Evolutionary conservation across 2,329 filamentous ascomycete species (phyloP).

Genomic region (Talaromyces sp.): DNA sequence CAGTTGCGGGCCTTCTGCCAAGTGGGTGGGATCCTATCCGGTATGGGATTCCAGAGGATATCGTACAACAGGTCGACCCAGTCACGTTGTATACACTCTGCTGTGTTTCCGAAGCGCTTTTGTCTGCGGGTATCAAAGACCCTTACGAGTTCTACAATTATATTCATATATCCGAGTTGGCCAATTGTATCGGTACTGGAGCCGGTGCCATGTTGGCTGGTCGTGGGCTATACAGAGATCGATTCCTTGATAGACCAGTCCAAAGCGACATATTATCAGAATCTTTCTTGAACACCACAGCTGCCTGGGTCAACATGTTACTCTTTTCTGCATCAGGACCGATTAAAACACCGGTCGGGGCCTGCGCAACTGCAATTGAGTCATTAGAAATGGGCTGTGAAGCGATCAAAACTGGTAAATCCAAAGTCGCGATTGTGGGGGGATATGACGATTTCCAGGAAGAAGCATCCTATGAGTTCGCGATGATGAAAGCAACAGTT

Average conservation of each 20-base stretch:
- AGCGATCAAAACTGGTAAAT: constrained; percentile 97
- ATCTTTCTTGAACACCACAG: constrained; percentile 98
- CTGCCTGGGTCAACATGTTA: constrained; percentile 99
- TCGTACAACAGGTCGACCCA: constrained; percentile 94
- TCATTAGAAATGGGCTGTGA: constrained; percentile 97
- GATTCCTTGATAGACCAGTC: constrained; percentile 90
- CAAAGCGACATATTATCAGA: constrained; percentile 99
- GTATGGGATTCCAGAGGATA: constrained; percentile 95
- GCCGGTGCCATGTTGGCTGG: constrained; percentile 91
- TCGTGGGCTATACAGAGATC: constrained; percentile 96
- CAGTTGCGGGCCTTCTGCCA: constrained; percentile 90
- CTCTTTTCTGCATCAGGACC: constrained; percentile 93
- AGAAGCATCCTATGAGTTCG: constrained; percentile 98
- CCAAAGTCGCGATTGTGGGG: constrained; percentile 79
- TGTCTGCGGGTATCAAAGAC: constrained; percentile 92
- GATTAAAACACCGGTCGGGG: constrained; percentile 97
- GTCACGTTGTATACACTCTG: constrained; percentile 94
- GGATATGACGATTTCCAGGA: constrained; percentile 99
- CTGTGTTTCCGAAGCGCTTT: constrained; percentile 82
- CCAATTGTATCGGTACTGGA: constrained; percentile 96
- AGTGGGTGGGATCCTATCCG: constrained; percentile 96
- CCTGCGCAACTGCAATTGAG: constrained; percentile 94
- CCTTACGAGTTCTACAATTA: constrained; percentile 99
- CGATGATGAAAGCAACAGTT: constrained; percentile 99
- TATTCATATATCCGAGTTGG: constrained; percentile 93